Base-by-base conservation (phyloP, 306 rosid species). In the Quercus engelmannii region DNA sequence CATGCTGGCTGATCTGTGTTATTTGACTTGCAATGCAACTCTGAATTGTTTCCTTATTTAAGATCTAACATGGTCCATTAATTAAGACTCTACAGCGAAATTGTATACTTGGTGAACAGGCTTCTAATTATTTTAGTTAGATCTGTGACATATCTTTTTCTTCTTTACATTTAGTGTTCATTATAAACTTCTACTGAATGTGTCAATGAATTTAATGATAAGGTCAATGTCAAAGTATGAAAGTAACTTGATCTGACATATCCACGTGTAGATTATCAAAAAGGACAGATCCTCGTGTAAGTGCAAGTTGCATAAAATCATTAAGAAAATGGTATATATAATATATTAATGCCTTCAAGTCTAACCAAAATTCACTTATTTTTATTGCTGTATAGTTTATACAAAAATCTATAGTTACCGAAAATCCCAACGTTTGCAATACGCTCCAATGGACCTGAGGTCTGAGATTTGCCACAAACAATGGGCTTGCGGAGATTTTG, bases 11-110 rank as follows among this genome's bases (percentile, higher is more conserved):
- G 81, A 65, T 75, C 70, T 46, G 57, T 75, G 52, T 41, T 19
- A 57, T 76, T 79, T 46, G 71, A 74, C 71, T 71, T 65, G 13
- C 46, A 61, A 64, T 41, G 59, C 71, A 51, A 58, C 78, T 30
- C 71, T 30, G 41, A 64, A 64, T 17, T 18, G 28, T 25, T 12
- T 1, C 19, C 11, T 63, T 33, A 28, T 63, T 14, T 28, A 33
- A 25, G 69, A 63, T 63, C 35, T 35, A 62, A 62, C 41, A 0
- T 26, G 10, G n/a, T 26, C 3, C 69, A 62, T 26, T 4, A 14
- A 59, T 21, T 6, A 6, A 19, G 6, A 56, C 46, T 41, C 3
- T 41, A 41, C 46, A 49, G 54, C 54, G 54, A 58, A 8, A 58
- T 28, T 21, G 15, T 23, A 1, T 59, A 23, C 31, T 21, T 14